Conservation (phyloP, 2,329 filamentous ascomycete genomes). For the Fusarium sp. region DNA sequence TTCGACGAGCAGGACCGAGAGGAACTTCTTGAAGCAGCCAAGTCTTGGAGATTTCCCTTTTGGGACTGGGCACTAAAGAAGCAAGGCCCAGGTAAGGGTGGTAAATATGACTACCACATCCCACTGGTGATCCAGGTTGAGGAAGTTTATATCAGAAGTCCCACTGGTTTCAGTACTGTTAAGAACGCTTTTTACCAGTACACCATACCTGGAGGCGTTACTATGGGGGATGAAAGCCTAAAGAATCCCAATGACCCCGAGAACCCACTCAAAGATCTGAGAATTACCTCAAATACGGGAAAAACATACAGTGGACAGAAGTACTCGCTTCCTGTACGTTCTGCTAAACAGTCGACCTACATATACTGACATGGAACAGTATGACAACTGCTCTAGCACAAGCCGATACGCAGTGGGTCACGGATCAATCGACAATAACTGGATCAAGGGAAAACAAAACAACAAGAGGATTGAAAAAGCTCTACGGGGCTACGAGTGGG, state of each 20-base stretch:
- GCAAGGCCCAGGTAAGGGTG: neutral
- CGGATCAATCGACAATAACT: neutral
- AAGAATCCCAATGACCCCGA: neutral
- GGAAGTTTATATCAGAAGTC: neutral
- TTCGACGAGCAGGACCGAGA: neutral
- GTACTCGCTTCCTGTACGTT: neutral
- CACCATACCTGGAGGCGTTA: neutral
- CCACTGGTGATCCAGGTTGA: neutral
- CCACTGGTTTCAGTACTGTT: neutral
- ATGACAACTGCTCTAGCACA: neutral
- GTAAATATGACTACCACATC: neutral
- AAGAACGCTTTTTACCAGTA: neutral
- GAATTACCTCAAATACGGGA: neutral
- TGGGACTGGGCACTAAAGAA: neutral
- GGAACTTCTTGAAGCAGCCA: neutral
- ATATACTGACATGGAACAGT: neutral
- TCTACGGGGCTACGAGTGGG: neutral
- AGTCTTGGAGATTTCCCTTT: neutral
- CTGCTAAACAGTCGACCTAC: rapidly evolving
- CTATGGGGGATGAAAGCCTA: neutral
- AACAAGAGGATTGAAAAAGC: neutral
- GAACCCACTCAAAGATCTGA: neutral
- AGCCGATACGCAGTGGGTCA: neutral
- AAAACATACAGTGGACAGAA: neutral
- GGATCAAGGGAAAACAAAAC: neutral